A percentile compares a stretch with the other conserved stretches of the same genome.
These are phyloP conservation scores for Solanum dulcamara DNA, from an alignment of 257 asterid species.

Conservation along the genomic window DNA sequence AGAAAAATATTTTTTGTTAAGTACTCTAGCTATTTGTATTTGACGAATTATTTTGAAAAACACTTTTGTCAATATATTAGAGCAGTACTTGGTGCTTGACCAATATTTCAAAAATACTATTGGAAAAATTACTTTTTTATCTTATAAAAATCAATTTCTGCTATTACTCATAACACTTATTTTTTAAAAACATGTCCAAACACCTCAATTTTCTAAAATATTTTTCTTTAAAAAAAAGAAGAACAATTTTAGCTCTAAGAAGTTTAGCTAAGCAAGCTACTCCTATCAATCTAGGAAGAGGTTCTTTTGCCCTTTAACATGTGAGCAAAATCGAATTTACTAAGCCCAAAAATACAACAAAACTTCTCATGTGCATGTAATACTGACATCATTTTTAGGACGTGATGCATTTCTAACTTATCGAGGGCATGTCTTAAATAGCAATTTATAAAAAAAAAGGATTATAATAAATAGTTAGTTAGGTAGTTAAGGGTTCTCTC, in stretches of 20 bases:
- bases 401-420: no score
- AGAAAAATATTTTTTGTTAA: background rate
- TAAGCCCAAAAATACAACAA: no score
- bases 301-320: no score
- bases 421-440: no score
- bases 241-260: background rate
- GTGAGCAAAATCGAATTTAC: no score
- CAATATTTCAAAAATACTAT: background rate
- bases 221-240: no score
- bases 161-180: background rate
- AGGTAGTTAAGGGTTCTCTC: no score
- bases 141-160: background rate
- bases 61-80: background rate
- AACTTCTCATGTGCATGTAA: no score
- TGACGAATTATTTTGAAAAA: background rate
- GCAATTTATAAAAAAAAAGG: no score
- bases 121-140: background rate
- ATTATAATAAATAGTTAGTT: no score
- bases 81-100: background rate
- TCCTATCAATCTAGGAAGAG: no score
- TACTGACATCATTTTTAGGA: no score
- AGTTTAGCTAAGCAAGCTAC: background rate
- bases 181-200: background rate
- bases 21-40: background rate
- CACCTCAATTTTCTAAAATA: background rate